phyloP scores from a whole-genome alignment of 148 eudicot genomes.

The Nepenthes mirabilis region DNA sequence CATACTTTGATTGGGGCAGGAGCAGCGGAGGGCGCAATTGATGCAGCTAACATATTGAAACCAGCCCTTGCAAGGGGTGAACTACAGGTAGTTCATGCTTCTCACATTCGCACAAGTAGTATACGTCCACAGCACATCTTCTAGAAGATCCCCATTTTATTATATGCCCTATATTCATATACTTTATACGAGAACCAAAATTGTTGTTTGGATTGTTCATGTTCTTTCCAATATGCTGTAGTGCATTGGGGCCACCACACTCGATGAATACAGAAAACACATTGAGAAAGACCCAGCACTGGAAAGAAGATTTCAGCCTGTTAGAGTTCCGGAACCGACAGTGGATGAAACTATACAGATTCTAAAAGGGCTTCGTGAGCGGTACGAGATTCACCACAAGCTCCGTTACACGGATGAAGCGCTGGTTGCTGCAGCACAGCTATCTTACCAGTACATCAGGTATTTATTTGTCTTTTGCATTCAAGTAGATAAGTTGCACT shows the following conservation, averaged over 20 bases:
- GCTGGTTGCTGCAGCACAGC: constrained; percentile 23
- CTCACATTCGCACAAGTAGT: neutral
- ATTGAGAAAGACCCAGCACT: constrained; percentile 34
- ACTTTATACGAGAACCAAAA: neutral
- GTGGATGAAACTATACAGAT: constrained; percentile 28
- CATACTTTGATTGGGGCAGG: constrained; percentile 93
- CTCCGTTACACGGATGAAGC: constrained; percentile 29
- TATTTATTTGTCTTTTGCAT: neutral
- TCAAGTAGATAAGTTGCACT: neutral
- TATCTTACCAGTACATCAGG: constrained; percentile 28
- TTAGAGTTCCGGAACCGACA: constrained; percentile 31
- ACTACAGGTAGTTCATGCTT: constrained; percentile 46
- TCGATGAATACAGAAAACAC: constrained; percentile 31
- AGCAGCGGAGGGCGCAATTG: constrained; percentile 92
- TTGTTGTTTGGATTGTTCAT: neutral
- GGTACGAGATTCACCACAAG: constrained; percentile 40
- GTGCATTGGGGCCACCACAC: constrained; percentile 39
- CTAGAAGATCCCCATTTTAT: neutral
- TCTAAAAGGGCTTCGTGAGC: constrained; percentile 21
- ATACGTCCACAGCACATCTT: neutral
- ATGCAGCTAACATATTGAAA: constrained; percentile 89
- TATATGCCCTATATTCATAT: neutral
- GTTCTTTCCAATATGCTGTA: neutral
- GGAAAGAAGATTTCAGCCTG: constrained; percentile 29
- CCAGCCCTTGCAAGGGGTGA: constrained; percentile 97